These are phyloP conservation scores for Trichomonascus vanleenenianus DNA, from an alignment of 805 yeast species.

Conservation along the genomic window DNA sequence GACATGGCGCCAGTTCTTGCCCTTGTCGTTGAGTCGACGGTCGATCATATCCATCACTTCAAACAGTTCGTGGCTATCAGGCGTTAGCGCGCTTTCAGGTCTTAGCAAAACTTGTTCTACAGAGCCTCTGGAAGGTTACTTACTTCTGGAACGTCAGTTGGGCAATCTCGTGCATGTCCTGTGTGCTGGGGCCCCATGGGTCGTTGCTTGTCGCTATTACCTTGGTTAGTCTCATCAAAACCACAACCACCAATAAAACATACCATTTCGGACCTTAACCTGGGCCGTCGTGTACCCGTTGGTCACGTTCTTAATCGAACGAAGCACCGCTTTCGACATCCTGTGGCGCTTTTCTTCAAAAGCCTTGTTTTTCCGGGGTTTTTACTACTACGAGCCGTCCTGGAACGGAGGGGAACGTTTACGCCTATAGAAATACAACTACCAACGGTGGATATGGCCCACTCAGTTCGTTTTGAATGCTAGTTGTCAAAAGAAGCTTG, in stretches of 20 bases:
- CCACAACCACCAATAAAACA: constrained; percentile 5
- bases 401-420: neutral
- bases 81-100: constrained; percentile 8
- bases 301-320: constrained; percentile 81
- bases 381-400: neutral
- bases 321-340: constrained; percentile 75
- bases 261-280: constrained; percentile 68
- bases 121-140: constrained; percentile 11
- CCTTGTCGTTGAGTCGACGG: constrained; percentile 87
- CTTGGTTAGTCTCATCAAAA: neutral
- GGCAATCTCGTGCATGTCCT: constrained; percentile 78
- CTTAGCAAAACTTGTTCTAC: neutral
- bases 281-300: constrained; percentile 85
- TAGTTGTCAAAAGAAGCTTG: too few relatives aligned
- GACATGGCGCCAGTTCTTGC: constrained; percentile 95
- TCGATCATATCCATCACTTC: constrained; percentile 94
- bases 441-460: too few relatives aligned
- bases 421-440: too few relatives aligned
- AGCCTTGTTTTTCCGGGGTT: neutral
- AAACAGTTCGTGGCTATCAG: constrained; percentile 53
- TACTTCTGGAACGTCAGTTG: constrained; percentile 55
- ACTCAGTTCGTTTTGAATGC: too few relatives aligned
- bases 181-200: constrained; percentile 71
- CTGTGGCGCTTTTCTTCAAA: neutral
- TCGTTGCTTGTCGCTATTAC: constrained; percentile 74